Base-by-base conservation (phyloP, 2,329 filamentous ascomycete genomes). In the Apiospora hydei region DNA sequence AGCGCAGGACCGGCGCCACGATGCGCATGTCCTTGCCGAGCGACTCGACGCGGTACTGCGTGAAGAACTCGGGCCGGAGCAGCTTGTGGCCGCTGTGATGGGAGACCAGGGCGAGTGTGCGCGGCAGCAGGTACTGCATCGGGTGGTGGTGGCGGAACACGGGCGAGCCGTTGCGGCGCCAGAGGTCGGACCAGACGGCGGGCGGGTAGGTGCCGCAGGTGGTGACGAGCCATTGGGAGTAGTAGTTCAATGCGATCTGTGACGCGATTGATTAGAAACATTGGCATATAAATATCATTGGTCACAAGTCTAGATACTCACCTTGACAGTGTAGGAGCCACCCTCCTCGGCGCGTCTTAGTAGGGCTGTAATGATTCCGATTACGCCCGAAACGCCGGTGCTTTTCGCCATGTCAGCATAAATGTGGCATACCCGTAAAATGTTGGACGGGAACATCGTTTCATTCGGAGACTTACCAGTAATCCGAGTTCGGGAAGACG, bases 131-230 rank as follows among this genome's bases (percentile, higher is more conserved):
- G 67, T 85, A 82, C 1, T 72, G 72, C 85, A 88, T 88, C 43
- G 82, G 80, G 73, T 89, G 83, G 75, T 86, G 85, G 75, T 88
- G 84, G 14, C 86, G 83, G 79, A 87, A 89, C 1, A 86, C 82
- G 6, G 82, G 83, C 26, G 77, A 79, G 3, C 84, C 85, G 72
- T 88, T 83, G 16, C 83, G 80, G 13, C 77, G 74, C 82, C 85
- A 87, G 2, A 88, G 73, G 16, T 85, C 82, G 16, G 85, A 74
- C 87, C 88, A 89, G 16, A 88, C 78, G 1, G 79, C 75, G 3
- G 78, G 73, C 0, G 83, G 82, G 78, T 85, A 86, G 18, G 76
- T 80, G 6, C 83, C 83, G 69, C 78, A 80, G 2, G 77, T 80
- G 26, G 80, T 75, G 16, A 83, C 80, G 1, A 86, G 80, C 84